Evolutionary conservation across 73 alveolate genomes (phyloP).

Genomic region (Breviolum minutum): DNA sequence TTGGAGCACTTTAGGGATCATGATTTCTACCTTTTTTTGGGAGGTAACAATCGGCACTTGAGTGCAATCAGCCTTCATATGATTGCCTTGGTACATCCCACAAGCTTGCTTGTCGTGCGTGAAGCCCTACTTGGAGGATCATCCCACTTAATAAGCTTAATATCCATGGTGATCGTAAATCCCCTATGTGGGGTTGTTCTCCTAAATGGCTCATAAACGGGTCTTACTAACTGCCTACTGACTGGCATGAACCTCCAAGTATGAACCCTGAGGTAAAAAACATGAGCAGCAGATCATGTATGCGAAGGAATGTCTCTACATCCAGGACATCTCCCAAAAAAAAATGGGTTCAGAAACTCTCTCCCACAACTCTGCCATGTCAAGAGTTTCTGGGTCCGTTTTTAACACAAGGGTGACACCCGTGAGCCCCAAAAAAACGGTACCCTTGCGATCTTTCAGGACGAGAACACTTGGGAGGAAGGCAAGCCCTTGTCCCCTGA

Average conservation of each 20-base stretch:
- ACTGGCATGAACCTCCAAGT: not conserved
- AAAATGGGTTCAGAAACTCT: no score
- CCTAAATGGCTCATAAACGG: not conserved
- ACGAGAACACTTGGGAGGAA: conserved; percentile 86
- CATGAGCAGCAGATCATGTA: conserved; percentile 92
- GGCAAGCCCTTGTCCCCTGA: conserved; percentile 67
- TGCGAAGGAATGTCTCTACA: conserved; percentile 73
- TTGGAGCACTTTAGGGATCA: no score
- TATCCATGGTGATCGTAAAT: not conserved
- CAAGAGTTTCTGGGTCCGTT: not conserved
- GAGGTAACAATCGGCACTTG: no score
- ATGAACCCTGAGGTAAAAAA: not conserved
- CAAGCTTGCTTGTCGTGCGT: no score
- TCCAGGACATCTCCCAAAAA: conserved; percentile 13
- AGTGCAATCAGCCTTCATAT: no score
- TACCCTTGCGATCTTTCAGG: not conserved
- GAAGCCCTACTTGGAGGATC: no score
- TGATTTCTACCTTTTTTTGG: no score
- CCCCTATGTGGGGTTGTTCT: not conserved
- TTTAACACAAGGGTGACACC: not conserved
- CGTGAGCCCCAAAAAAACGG: no score
- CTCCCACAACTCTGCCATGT: not conserved
- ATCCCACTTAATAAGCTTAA: no score
- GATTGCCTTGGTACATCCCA: no score
- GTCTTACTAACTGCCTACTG: not conserved